These are phyloP conservation scores for Aspergillus luchuensis DNA, from an alignment of 2,329 filamentous ascomycete genomes.

Conservation along the genomic window DNA sequence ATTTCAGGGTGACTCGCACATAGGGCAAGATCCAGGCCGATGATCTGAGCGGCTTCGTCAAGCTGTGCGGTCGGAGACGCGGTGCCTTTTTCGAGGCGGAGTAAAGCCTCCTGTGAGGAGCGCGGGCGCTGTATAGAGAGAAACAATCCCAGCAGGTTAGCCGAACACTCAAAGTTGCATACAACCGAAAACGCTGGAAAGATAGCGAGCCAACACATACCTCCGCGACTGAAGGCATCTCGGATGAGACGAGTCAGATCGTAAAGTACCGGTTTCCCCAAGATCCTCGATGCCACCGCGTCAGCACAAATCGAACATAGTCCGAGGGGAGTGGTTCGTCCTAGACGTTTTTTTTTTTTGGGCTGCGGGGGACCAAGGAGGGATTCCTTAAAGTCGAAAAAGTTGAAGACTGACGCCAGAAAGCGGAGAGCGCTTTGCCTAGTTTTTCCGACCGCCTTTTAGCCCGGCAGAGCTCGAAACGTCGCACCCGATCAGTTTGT, in stretches of 20 bases:
- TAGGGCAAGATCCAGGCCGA: slow-evolving; percentile 42
- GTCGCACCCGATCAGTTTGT: slow-evolving; percentile 19
- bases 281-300: slow-evolving; percentile 1
- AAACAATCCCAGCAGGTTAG: slow-evolving; percentile 10
- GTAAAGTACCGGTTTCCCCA: not conserved
- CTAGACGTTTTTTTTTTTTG: not conserved
- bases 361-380: not conserved
- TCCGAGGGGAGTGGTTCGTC: not conserved
- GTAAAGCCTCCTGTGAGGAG: slow-evolving; percentile 47
- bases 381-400: slow-evolving; percentile 19
- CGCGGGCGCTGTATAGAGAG: slow-evolving; percentile 34
- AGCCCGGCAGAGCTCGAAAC: slow-evolving; percentile 29
- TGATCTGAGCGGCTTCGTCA: slow-evolving; percentile 46
- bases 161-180: not conserved
- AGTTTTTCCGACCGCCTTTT: slow-evolving; percentile 45
- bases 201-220: slow-evolving; percentile 28
- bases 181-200: slow-evolving; percentile 2
- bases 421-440: slow-evolving; percentile 23
- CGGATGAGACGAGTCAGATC: slow-evolving; percentile 24
- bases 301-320: slow-evolving; percentile 7
- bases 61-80: slow-evolving; percentile 43
- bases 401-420: slow-evolving; percentile 16
- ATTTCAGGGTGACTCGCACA: slow-evolving; percentile 35
- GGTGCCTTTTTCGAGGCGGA: slow-evolving; percentile 49
- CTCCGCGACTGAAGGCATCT: slow-evolving; percentile 41